Conservation (phyloP, 2,329 filamentous ascomycete species). For the Chaetothyriales sp. region DNA sequence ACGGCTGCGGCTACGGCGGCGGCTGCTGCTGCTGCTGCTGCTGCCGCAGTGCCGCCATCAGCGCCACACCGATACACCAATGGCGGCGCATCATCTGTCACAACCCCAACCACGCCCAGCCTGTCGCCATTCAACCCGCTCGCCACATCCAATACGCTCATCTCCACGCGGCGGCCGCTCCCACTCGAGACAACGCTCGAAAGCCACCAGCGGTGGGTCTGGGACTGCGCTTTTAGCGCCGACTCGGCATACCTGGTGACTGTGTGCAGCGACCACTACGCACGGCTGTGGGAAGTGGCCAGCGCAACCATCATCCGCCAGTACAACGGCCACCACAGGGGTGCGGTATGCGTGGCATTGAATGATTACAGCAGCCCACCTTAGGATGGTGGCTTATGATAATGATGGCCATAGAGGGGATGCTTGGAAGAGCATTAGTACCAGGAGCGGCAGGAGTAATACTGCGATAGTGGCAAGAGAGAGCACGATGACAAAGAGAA, state of each 20-base stretch:
- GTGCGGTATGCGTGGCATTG: constrained; percentile 80
- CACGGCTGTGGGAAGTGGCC: constrained; percentile 74
- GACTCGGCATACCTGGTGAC: constrained; percentile 89
- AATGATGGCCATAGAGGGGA: not conserved
- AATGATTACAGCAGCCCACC: constrained; percentile 55
- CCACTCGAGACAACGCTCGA: constrained; percentile 76
- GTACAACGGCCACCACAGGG: constrained; percentile 88
- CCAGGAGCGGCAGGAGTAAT: not conserved
- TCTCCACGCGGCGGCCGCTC: constrained; percentile 33
- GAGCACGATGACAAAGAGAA: not conserved
- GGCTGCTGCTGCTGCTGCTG: not conserved
- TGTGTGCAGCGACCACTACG: constrained; percentile 86
- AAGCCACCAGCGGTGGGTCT: constrained; percentile 90
- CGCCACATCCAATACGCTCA: constrained; percentile 6
- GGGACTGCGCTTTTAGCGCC: constrained; percentile 91
- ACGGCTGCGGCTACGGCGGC: too few species aligned
- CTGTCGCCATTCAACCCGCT: constrained; percentile 2
- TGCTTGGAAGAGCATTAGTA: not conserved
- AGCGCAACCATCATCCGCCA: constrained; percentile 84
- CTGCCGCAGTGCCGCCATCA: constrained; percentile 1
- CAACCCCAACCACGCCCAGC: not conserved
- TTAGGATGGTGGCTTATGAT: constrained; percentile 2
- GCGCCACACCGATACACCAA: not conserved
- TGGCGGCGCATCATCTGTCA: not conserved
- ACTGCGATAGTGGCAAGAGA: not conserved